Base-by-base conservation (phyloP, 2,329 filamentous ascomycete genomes). In the Diplodia mutila region DNA sequence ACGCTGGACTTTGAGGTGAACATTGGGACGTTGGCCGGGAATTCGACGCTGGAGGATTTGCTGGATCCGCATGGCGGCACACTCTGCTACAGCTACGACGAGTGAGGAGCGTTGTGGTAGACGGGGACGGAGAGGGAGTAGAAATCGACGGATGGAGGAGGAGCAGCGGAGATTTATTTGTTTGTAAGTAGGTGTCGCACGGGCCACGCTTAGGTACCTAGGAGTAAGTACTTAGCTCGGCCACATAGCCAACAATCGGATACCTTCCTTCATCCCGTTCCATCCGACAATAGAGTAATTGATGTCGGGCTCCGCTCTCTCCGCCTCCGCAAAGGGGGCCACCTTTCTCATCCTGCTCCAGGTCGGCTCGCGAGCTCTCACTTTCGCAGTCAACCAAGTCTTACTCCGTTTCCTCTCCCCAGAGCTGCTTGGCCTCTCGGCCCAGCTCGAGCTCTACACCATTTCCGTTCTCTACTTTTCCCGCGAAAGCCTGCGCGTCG, bases 381-480 rank as follows among this genome's bases (percentile, higher is more conserved):
- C 94, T 27, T 99, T 99, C 80, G 80, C 90, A 72, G 91, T 95
- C 76, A 99, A 98, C 80, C 94, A 99, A 79, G 78, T 97, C 46
- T 87, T 99, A 34, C 86, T 99, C 8, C 92, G 94, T 42, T 94
- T 91, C 76, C 83, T 98, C 53, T 97, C 93, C 1, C 94, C 95
- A 0, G 87, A 90, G 68, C 85, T 96, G 0, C 86, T 99, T 1
- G 95, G 94, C 6, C 85, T 97, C 5, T 91, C 94, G 1, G 90
- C 94, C 0, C 95, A 97, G 78, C 86, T 99, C 3, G 95, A 99
- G 74, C 88, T 98, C 0, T 97, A 94, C 78, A 94, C 94, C 69
- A 90, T 97, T 53, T 93, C 93, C 0, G 90, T 96, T n/a, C 85
- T 99, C 0, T 97, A 97, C 79, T 98, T 99, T 75, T 91, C 95